These are phyloP conservation scores for Candida ascalaphidarum DNA, from an alignment of 805 yeast species.

Conservation along the genomic window DNA sequence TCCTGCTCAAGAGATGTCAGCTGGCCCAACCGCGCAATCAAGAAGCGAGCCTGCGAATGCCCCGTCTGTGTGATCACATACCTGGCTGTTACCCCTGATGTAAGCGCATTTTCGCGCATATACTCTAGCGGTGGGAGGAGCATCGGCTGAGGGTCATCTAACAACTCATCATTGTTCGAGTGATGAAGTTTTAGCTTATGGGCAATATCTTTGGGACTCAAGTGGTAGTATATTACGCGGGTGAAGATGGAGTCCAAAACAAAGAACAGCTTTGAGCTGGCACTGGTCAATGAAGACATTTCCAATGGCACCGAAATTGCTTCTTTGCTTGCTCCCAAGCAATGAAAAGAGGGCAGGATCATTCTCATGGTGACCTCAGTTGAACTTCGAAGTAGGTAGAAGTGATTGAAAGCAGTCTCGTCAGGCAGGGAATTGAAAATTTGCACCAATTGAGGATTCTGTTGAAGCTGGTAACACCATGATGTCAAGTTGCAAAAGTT, in stretches of 20 bases:
- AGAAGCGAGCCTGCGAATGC: conserved; percentile 31
- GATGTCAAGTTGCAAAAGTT: conserved; percentile 19
- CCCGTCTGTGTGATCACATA: conserved; percentile 22
- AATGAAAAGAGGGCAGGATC: conserved; percentile 22
- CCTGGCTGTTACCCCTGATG: conserved; percentile 11
- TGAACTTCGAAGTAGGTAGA: conserved; percentile 15
- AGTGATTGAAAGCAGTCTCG: conserved; percentile 34
- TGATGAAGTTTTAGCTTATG: conserved; percentile 6
- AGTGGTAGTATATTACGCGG: conserved; percentile 14
- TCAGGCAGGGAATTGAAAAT: conserved; percentile 37
- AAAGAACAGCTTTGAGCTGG: conserved; percentile 7
- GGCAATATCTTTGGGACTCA: conserved; percentile 2
- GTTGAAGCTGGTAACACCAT: conserved; percentile 23
- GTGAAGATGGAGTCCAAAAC: conserved; percentile 22
- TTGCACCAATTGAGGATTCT: conserved; percentile 25
- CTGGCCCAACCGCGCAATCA: conserved; percentile 21
- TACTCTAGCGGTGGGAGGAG: conserved; percentile 9
- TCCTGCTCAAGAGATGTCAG: too few relatives aligned
- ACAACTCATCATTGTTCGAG: conserved; percentile 8
- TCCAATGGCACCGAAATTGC: conserved; percentile 6
- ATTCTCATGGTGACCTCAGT: conserved; percentile 10
- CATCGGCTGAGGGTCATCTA: conserved; percentile 3
- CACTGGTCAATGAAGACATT: neutral
- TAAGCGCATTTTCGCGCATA: conserved; percentile 3
- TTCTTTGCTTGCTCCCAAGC: conserved; percentile 7